Base-by-base conservation (phyloP, 2,329 filamentous ascomycete species). In the Apiospora saccharicola region DNA sequence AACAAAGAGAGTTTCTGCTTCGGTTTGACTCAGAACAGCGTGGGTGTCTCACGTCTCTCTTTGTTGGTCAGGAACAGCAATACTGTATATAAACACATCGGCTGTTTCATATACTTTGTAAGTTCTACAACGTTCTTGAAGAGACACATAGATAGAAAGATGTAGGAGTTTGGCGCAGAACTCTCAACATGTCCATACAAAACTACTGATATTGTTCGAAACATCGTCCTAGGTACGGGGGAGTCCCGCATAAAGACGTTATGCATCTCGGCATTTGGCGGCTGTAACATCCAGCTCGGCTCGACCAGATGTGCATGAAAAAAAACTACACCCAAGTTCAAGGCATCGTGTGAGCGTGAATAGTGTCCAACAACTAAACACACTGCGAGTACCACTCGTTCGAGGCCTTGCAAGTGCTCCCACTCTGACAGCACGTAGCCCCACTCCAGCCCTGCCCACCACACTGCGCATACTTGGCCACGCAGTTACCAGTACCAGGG, bases 371-470 rank as follows among this genome's bases (percentile, higher is more conserved):
- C 2, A 37, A 37, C 34, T 64, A 64, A 1, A 64, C 19, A 41
- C 57, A 64, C 22, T 64, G 57, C 19, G 57, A 64, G 12, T 64
- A 64, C 57, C 67, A 69, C 26, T 69, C 44, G 67, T 69, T 69
- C 19, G 67, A 49, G 14, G 7, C 26, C 67, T 69, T 69, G 44
- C 67, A 69, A 37, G 67, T 49, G 44, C 57, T 64, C 13, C 57
- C 57, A n/a, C 67, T 49, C 44, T 69, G 67, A 8, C 67, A 69
- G 67, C 67, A 69, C 26, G 26, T 69, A 37, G 67, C 44, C 26
- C 67, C 67, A 16, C 47, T 69, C 44, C 44, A 69, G 14, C 67
- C 67, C 26, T 49, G 44, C 1, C 67, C 67, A 41, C 67, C 67
- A 49, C 67, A 69, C 44, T 69, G 67, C 2, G 10, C 67, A 37